phyloP scores from a whole-genome alignment of 345 rosid genomes.

The Excoecaria agallocha region DNA sequence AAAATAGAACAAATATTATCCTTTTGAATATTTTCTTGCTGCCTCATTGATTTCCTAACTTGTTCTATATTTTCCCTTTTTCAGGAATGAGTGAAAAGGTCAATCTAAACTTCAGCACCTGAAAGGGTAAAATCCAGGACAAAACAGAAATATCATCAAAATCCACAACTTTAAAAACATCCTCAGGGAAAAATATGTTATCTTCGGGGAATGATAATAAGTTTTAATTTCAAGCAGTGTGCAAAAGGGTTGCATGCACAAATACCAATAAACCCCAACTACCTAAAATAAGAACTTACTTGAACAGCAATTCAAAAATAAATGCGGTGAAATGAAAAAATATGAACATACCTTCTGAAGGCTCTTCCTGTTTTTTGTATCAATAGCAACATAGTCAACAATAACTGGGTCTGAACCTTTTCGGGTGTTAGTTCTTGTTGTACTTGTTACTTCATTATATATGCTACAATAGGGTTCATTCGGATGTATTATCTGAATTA shows the following conservation, averaged over 20 bases:
- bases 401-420: conserved; percentile 76
- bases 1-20: neutral
- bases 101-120: neutral
- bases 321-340: neutral
- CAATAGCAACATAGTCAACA: conserved; percentile 80
- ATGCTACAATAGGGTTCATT: conserved; percentile 71
- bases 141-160: neutral
- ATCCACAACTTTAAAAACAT: neutral
- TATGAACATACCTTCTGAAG: conserved; percentile 63
- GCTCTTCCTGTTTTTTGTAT: conserved; percentile 59
- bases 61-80: neutral
- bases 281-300: neutral
- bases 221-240: too few species aligned
- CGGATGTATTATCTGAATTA: conserved; percentile 62
- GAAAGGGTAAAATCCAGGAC: neutral
- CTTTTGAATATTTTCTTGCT: neutral
- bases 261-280: neutral
- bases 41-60: neutral
- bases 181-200: neutral
- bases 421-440: conserved; percentile 33
- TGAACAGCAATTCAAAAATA: neutral
- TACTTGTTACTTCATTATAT: conserved; percentile 46
- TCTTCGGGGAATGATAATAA: neutral
- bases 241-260: neutral
- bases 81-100: neutral